A percentile compares a stretch with the other conserved stretches of the same genome.
phyloP scores from a whole-genome alignment of 2,329 filamentous ascomycete species.

The Trichoderma cornu-damae region DNA sequence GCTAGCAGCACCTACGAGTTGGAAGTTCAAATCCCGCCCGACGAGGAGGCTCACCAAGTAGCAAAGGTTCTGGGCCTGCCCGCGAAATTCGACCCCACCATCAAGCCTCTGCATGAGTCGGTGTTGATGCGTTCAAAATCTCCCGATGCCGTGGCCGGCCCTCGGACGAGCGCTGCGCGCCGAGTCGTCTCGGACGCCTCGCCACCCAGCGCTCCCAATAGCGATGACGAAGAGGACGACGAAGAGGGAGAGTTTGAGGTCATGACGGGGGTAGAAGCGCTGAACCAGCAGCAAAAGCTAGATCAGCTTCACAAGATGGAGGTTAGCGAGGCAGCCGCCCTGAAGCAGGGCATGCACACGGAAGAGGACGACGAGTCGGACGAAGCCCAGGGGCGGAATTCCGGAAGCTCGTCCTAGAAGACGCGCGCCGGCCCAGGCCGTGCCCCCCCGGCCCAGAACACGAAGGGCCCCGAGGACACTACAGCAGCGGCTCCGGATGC shows the following conservation, averaged over 20 bases:
- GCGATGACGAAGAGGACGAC: conserved; percentile 39
- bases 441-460: background rate
- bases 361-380: conserved; percentile 38
- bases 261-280: conserved; percentile 38
- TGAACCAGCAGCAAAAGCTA: conserved; percentile 44
- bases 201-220: conserved; percentile 33
- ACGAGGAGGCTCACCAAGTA: conserved; percentile 61
- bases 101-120: conserved; percentile 48
- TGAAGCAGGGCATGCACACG: conserved; percentile 38
- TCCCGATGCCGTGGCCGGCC: conserved; percentile 20
- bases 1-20: conserved; percentile 50
- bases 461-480: background rate
- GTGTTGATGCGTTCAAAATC: conserved; percentile 19
- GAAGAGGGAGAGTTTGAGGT: conserved; percentile 43
- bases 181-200: conserved; percentile 24
- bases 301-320: conserved; percentile 57
- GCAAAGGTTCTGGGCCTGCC: conserved; percentile 59
- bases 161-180: conserved; percentile 20
- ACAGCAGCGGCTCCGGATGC: background rate
- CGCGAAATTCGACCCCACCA: conserved; percentile 58
- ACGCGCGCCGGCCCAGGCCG: conserved; percentile 19
- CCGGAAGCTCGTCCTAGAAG: conserved; percentile 33
- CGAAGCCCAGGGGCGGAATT: conserved; percentile 25
- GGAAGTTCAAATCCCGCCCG: conserved; percentile 50
- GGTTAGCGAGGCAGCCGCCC: conserved; percentile 51